These are phyloP conservation scores for Durotheca rogersii DNA, from an alignment of 495 filamentous ascomycete genomes.

Conservation along the genomic window DNA sequence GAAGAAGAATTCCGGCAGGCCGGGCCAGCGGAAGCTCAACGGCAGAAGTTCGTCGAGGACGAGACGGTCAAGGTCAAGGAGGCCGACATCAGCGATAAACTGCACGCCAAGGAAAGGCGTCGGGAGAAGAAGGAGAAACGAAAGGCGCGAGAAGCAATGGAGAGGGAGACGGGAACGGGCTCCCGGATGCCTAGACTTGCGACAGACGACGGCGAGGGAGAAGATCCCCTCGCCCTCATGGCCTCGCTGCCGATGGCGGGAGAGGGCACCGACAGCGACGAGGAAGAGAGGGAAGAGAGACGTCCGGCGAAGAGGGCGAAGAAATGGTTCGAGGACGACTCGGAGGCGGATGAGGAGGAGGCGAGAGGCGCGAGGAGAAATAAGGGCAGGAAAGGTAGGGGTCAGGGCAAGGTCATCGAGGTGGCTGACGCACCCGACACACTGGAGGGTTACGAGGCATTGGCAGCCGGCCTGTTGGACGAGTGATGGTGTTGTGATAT, in stretches of 20 bases:
- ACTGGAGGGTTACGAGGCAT: conserved; percentile 82
- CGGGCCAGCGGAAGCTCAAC: conserved; percentile 72
- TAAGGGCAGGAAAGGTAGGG: conserved; percentile 50
- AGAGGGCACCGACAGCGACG: conserved; percentile 26
- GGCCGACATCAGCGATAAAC: conserved; percentile 82
- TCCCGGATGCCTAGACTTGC: conserved; percentile 33
- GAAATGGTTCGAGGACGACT: conserved; percentile 45
- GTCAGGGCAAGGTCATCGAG: conserved; percentile 52
- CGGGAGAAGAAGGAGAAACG: conserved; percentile 85
- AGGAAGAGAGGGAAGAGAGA: conserved; percentile 42
- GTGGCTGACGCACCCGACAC: conserved; percentile 71
- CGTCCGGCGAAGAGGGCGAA: conserved; percentile 42
- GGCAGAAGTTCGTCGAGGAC: conserved; percentile 70
- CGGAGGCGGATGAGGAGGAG: conserved; percentile 45
- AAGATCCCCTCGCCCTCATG: conserved; percentile 54
- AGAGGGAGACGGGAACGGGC: conserved; percentile 49
- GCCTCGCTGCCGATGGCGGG: conserved; percentile 51
- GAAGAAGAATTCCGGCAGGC: conserved; percentile 73
- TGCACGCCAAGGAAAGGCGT: conserved; percentile 72
- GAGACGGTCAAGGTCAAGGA: conserved; percentile 70
- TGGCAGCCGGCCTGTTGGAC: conserved; percentile 80
- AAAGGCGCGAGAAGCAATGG: conserved; percentile 70
- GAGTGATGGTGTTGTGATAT: conserved; percentile 31
- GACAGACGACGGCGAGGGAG: conserved; percentile 38
- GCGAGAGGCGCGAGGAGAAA: no score